Conservation (phyloP, 1,284 basidiomycete genomes). For the Uromyces viciae-fabae region DNA sequence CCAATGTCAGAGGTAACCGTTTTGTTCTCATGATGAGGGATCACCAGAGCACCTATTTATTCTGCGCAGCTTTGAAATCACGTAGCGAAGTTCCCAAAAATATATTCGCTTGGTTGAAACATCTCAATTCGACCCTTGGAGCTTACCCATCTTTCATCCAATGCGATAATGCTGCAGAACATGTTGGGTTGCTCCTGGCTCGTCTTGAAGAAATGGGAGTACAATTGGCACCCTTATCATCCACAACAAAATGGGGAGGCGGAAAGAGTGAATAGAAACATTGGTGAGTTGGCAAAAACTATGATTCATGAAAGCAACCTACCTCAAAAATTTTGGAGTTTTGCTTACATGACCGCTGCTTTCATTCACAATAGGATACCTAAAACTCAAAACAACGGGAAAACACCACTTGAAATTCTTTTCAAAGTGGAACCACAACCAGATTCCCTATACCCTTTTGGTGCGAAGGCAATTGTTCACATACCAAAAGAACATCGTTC, state of each 20-base stretch:
- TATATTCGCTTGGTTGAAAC: background rate
- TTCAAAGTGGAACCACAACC: background rate
- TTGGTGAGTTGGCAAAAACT: no score
- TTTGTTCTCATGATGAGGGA: background rate
- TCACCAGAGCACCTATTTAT: background rate
- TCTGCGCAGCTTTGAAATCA: background rate
- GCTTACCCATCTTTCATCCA: background rate
- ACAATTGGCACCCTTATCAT: no score
- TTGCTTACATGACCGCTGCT: no score
- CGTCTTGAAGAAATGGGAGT: background rate
- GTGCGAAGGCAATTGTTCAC: background rate
- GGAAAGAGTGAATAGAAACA: no score
- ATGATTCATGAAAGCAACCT: no score
- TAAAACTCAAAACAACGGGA: background rate
- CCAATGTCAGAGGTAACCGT: background rate
- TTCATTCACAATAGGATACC: conserved; percentile 13
- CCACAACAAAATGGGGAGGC: no score
- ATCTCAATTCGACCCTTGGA: background rate
- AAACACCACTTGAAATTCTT: background rate
- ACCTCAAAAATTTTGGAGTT: no score
- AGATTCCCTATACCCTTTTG: background rate
- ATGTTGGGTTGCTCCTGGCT: background rate
- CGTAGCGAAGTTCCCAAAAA: background rate
- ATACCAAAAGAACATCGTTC: background rate
- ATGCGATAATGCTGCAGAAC: background rate